These are phyloP conservation scores for Cutaneotrichosporon daszewskae DNA, from an alignment of 1,284 basidiomycete species.

Conservation along the genomic window DNA sequence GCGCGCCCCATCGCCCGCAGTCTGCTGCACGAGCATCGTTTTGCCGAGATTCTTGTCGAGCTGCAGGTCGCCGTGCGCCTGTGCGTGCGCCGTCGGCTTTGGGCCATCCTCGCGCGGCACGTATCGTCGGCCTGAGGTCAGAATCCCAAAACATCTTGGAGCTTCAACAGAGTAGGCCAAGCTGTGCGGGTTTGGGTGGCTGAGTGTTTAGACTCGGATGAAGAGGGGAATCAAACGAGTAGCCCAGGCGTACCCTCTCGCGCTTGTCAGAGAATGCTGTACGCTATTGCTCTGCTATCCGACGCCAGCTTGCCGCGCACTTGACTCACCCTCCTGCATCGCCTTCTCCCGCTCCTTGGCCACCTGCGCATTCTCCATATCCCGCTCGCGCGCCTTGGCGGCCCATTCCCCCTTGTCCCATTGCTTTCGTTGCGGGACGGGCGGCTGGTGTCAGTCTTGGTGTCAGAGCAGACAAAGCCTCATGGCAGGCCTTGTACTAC, in stretches of 20 bases:
- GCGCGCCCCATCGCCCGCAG: conserved; percentile 67
- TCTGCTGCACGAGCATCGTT: conserved; percentile 71
- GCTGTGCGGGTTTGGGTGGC: too few relatives aligned
- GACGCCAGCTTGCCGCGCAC: too few relatives aligned
- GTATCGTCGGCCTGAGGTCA: conserved; percentile 68
- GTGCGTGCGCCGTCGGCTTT: conserved; percentile 74
- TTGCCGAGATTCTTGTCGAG: conserved; percentile 87
- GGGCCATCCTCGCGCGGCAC: conserved; percentile 60
- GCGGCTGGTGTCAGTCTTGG: too few relatives aligned
- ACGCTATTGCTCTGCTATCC: too few relatives aligned
- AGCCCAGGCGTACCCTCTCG: too few relatives aligned
- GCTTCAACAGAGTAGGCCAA: too few relatives aligned
- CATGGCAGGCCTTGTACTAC: too few relatives aligned
- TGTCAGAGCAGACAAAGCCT: too few relatives aligned
- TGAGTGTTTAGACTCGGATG: too few relatives aligned
- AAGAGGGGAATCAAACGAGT: too few relatives aligned
- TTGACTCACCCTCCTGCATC: conserved; percentile 63
- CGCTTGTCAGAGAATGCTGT: too few relatives aligned
- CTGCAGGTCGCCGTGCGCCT: conserved; percentile 70
- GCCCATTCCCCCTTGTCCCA: conserved; percentile 48
- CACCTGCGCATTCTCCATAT: conserved; percentile 33
- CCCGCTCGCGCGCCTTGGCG: conserved; percentile 46
- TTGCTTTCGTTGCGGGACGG: conserved; percentile 30
- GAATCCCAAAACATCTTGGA: too few relatives aligned
- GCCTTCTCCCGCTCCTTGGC: conserved; percentile 44